Base-by-base conservation (phyloP, 352 stramenopile genomes). In the Globisporangium polare region DNA sequence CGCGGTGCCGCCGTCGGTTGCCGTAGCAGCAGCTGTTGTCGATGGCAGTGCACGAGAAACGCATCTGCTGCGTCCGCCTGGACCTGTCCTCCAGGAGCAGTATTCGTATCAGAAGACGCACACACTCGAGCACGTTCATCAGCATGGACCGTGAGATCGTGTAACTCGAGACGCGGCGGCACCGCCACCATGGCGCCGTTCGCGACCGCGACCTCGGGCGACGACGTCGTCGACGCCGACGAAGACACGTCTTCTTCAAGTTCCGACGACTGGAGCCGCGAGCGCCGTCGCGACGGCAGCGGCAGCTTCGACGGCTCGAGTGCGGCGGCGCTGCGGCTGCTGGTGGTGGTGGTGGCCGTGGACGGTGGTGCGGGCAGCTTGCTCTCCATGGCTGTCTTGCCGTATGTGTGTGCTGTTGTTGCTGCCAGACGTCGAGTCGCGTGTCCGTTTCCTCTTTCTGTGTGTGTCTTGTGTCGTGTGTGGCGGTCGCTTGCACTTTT, bases 121-220 rank as follows among this genome's bases (percentile, higher is more conserved):
- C 29, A 33, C 41, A 46, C 41, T 9, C 41, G 41, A 4, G 41
- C 41, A 8, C 22, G 17, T 17, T 46, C 24, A 39, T 26, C 2
- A 9, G n/a, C 20, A 27, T 55, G 17, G 10, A 3, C 42, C 9
- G 33, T 26, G 24, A 72, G 65, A 7, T 72, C 65, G 10, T 51
- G 65, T 15, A 72, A 50, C 61, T 72, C 49, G 13, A 72, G 31
- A 10, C 62, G 62, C 31, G 65, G 65, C 13, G 61, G 65, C 18
- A 15, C 12, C 2, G 18, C 33, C 37, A 67, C 42, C 43, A 57
- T 59, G 45, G 42, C 22, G 9, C 33, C 33, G 26, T 53, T 39
- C 10, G 52, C 41, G 31, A 60, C 29, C 8, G 59, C 51, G 29
- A 27, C 45, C 42, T 49, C 60, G 18, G 60, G 53, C 31, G 60